Evolutionary conservation across 306 rosid species (phyloP), one percentile per base, ranked within the genome.

Genomic region (Quercus gilva): DNA sequence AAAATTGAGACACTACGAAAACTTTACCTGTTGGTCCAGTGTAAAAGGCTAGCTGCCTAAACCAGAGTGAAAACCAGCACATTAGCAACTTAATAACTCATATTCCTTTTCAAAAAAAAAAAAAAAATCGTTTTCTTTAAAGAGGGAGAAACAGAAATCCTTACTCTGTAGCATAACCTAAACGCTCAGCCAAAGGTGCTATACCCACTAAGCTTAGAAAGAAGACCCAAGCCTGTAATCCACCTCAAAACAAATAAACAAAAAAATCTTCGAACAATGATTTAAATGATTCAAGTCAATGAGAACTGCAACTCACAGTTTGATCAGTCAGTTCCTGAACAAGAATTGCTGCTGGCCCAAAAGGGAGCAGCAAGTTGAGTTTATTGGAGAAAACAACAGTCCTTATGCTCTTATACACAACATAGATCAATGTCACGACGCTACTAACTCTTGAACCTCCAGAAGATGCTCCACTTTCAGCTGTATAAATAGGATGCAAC

Each of bases 111-210:
- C 41, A 31, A 31, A 31, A 33, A 4, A 35, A 35, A 35, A 37
- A 6, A 35, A 6, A 37, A 37, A 41, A 2, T 41, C 45, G 8
- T 41, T 0, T 41, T 41, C 45, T 2, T 41, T 41, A 29, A 19
- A 20, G 15, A 13, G 55, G 21, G 60, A 78, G 71, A 31, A 69
- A 69, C 28, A 56, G 29, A 79, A 73, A 77, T 78, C 58, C 89
- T 83, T 89, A 94, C 98, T 94, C 98, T 28, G 98, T 94, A 51
- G 97, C 94, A 87, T 87, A 93, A 67, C 97, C 97, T 81, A 93
- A 85, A 63, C 96, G 97, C 90, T 93, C 97, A 1, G 97, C 97
- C 69, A 91, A 75, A 80, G 97, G 97, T 71, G 87, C 83, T 83
- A 89, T 88, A 31, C 97, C 97, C 89, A 91, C 84, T 55, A 93